Base-by-base conservation (phyloP, 257 asterid species). In the Nemophila menziesii region DNA sequence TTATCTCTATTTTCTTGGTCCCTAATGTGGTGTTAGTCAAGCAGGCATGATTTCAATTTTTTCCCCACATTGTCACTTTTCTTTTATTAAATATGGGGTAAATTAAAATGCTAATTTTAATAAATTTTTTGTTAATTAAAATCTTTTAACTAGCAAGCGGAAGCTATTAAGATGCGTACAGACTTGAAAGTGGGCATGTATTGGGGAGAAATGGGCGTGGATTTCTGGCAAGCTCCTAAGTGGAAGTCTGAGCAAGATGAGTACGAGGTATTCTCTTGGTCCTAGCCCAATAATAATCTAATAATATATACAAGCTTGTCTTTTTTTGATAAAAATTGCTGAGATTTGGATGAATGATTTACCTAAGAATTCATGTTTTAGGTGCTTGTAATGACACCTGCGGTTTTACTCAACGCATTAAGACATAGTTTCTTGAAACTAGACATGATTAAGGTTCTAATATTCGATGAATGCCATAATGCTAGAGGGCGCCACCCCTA, bases 321-420 rank as follows among this genome's bases (percentile, higher is more conserved):
- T 24, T 24, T 24, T 29, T 29, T 29, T 7, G 36, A 29, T 29
- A 24, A 24, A 24, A 9, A 24, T 24, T 24, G 33, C n/a, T n/a
- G n/a, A n/a, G n/a, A n/a, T n/a, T n/a, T n/a, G n/a, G n/a, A n/a
- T n/a, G n/a, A n/a, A n/a, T n/a, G n/a, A n/a, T 29, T 29, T 7
- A 29, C 9, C 12, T 10, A 29, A 29, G 21, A 17, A 5, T 24
- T n/a, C n/a, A 5, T 67, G 58, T 44, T 66, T 44, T 64, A 87
- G 97, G 97, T 87, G 68, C 87, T 87, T 64, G 92, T 87, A 13
- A 80, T 87, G 97, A 83, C 97, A 10, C 93, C 93, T 4, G 73
- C 59, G 4, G 73, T 87, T 53, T 54, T 87, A 69, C 86, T 83
- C 23, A 52, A 64, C 55, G 95, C 93, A 18, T 64, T 83, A 78